Evolutionary conservation across 495 filamentous ascomycete species (phyloP), one percentile per base, ranked within the genome.

Genomic region (Oleoguttula mirabilis): DNA sequence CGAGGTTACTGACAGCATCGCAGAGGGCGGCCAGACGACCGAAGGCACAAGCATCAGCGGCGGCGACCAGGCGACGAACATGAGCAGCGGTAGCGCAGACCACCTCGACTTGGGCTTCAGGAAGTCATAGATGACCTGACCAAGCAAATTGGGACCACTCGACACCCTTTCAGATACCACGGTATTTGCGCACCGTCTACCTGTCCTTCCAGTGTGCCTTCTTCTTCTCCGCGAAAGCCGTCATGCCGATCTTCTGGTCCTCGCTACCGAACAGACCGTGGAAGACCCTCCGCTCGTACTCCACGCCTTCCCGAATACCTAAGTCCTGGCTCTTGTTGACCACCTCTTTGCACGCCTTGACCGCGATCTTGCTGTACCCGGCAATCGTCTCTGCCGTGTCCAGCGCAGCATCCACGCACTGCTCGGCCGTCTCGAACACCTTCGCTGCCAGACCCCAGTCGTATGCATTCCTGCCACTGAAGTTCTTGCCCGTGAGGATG

Each of bases 191-290:
- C 6, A 21, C 2, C 19, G 11, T 16, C 31, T 32, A 95, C 59
- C 88, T 75, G 58, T 95, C 62, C 19, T 70, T 77, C 90, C 90
- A 98, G 60, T 93, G 75, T 1, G 90, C 67, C 71, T 93, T 88
- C 68, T 82, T 76, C 77, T 94, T 95, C 67, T 90, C 82, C 1
- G 79, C 79, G 66, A 98, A 98, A 12, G 90, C 90, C 55, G 71
- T 78, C 88, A 96, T 96, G 10, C 79, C 90, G 63, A 94, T 83
- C 72, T 95, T 98, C 66, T 96, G 90, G 60, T 98, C 90, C 68
- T 80, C 70, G 42, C 79, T 88, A 4, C 88, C 88, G 74, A 98
- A 98, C 55, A 94, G 56, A 10, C 73, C 69, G 59, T 98, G 90
- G 68, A 96, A 98, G 43, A 95, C 66, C 37, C 88, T 69, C 58